Base-by-base conservation (phyloP, 1,284 basidiomycete species). In the Papiliotrema nemorosa region DNA sequence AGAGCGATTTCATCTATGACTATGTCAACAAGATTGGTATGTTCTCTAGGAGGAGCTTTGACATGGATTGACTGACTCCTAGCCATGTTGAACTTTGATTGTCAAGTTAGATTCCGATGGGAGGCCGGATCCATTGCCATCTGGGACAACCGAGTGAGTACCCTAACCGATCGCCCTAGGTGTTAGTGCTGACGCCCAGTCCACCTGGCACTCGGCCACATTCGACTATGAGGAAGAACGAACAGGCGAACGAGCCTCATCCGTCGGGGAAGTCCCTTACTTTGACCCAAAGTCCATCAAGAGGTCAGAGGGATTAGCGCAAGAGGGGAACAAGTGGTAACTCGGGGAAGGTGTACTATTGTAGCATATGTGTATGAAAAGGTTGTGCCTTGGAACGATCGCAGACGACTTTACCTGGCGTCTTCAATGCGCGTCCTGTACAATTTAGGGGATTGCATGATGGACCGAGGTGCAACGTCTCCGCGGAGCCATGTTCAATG, bases 201-300 rank as follows among this genome's bases (percentile, higher is more conserved):
- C 49, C n/a, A 60, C 62, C 1, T 54, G 48, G 46, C 57, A 57
- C 45, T 53, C 50, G 21, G 69, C 68, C 9, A 82, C 67, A 2
- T 74, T 70, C 45, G 83, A 84, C 59, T 83, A 82, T 60, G 60
- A 58, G 14, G 69, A 77, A 14, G 63, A 71, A n/a, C 77, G 84
- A 3, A 64, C 74, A 26, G 84, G 84, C 6, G 79, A 84, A 60
- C 77, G 84, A 13, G 82, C 82, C 10, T 81, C 83, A 27, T 80
- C 80, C 47, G 68, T 84, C 26, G 84, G 84, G 21, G 84, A 86
- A 67, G 76, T 70, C 51, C 84, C 84, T 0, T 84, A 77, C 70
- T 79, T 81, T 50, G 82, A 84, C 63, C 75, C 79, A 2, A 72
- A 73, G 25, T 79, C 78, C 2, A 75, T 72, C 54, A 79, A 78